Evolutionary conservation across 2,329 filamentous ascomycete genomes (phyloP), one percentile per base, ranked within the genome.

Genomic region (Metarhizium rileyi): DNA sequence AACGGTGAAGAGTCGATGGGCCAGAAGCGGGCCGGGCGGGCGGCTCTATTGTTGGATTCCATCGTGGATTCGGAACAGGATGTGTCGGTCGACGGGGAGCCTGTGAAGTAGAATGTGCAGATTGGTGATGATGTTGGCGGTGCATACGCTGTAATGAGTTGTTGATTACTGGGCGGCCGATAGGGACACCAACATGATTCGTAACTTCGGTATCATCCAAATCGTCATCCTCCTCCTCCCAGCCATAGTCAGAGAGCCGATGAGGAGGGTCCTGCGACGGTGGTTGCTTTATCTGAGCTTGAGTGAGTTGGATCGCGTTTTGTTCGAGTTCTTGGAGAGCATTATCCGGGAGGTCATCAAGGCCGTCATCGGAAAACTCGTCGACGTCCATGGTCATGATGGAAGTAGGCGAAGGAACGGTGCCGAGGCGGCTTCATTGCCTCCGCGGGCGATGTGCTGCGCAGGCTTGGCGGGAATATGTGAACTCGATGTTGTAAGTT

Each of bases 301-400:
- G 78, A 4, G 81, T 84, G 56, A 74, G 74, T 56, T 77, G 76
- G 55, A 84, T 78, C 36, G 81, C 81, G 59, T 77, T 75, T 58
- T 77, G 75, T 60, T 86, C 82, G 53, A 86, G 76, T 60, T 83
- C 79, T 57, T 79, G 72, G 3, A 85, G 67, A 44, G 71, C 70
- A 54, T 75, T 73, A 53, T 75, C 71, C 55, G 80, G 77, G 40
- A 85, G 67, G 38, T 76, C 71, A 62, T 85, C 80, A 56, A 86
- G 71, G 52, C 74, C 80, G 60, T 83, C 81, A 61, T 84, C 81
- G 52, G 74, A 78, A 61, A 81, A 84, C 53, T 79, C 76, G 67
- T 82, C 78, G 67, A 68, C 50, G 51, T 68, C 66, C 67, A 70
- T 70, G 50, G 47, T 55, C 54, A 49, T n/a, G n/a, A n/a, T n/a